Percentiles rank a stretch among this genome's conserved stretches.
These are phyloP conservation scores for Heliosperma pusillum DNA, from an alignment of 148 eudicot genomes.

Conservation along the genomic window DNA sequence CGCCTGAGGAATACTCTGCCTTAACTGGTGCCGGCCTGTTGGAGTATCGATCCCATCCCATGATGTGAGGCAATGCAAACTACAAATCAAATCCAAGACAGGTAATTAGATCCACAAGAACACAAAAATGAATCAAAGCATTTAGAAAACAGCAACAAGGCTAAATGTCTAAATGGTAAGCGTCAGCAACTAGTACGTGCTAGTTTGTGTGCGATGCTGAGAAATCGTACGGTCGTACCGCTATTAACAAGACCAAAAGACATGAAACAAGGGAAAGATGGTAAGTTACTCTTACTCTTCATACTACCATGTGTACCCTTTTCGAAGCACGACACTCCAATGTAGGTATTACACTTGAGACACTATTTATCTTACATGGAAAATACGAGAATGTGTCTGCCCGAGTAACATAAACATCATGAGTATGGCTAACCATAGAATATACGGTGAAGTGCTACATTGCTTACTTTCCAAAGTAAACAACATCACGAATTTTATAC, in stretches of 20 bases:
- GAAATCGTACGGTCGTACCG: not conserved
- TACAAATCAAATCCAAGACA: slow-evolving; percentile 21
- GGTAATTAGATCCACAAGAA: not conserved
- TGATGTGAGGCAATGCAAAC: slow-evolving; percentile 35
- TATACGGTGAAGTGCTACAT: not conserved
- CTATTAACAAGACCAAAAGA: not conserved
- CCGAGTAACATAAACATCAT: not conserved
- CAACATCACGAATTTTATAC: not conserved
- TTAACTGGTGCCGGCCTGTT: slow-evolving; percentile 9
- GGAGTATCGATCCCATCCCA: slow-evolving; percentile 36
- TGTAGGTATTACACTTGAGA: too few relatives aligned
- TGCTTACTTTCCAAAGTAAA: not conserved
- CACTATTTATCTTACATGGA: too few relatives aligned
- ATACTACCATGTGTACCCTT: not conserved
- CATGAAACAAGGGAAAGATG: not conserved
- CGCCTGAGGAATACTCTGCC: slow-evolving; percentile 6
- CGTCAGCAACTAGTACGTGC: not conserved
- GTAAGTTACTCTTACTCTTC: not conserved
- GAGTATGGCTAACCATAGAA: not conserved
- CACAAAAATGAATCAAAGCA: not conserved
- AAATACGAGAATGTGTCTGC: not conserved
- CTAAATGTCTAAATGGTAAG: not conserved
- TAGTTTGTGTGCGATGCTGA: not conserved
- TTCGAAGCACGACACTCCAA: not conserved
- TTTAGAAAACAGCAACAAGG: not conserved